Conservation (phyloP, 352 stramenopile genomes). For the Thalassiosira ordinaria region DNA sequence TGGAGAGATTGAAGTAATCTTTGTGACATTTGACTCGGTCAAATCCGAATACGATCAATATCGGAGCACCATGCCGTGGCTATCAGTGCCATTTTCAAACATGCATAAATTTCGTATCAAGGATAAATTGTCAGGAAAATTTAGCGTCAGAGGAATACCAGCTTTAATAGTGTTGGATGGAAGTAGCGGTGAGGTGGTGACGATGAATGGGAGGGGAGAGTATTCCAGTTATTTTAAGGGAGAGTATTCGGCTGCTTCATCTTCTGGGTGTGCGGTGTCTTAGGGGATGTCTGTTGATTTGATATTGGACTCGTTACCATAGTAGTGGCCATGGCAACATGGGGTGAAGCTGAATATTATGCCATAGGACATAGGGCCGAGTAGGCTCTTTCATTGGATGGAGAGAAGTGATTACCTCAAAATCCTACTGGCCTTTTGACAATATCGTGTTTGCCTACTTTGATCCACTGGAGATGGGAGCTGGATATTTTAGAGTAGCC, state of each 20-base stretch:
- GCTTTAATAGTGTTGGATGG: constrained; percentile 55
- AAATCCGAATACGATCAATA: constrained; percentile 52
- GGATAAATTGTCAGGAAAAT: constrained; percentile 46
- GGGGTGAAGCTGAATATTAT: no score
- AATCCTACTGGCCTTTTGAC: no score
- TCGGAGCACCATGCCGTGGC: constrained; percentile 51
- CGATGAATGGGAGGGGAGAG: constrained; percentile 45
- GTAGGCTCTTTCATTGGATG: no score
- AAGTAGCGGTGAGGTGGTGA: constrained; percentile 32
- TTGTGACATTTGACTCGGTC: constrained; percentile 50
- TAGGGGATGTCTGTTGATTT: constrained; percentile 1
- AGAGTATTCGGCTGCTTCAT: constrained; percentile 31
- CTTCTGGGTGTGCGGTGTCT: constrained; percentile 28
- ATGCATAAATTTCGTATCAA: constrained; percentile 50
- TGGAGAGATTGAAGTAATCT: constrained; percentile 57
- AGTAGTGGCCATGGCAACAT: no score
- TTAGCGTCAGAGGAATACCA: constrained; percentile 44
- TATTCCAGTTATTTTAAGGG: constrained; percentile 55
- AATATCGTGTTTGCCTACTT: no score
- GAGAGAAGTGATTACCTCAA: no score
- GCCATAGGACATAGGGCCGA: no score
- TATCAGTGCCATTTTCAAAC: constrained; percentile 53
- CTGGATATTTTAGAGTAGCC: no score
- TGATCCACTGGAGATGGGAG: no score
- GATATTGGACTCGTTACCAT: no score